These are phyloP conservation scores for Eleusine coracana DNA, from an alignment of 176 grass and related monocot species.

Conservation along the genomic window DNA sequence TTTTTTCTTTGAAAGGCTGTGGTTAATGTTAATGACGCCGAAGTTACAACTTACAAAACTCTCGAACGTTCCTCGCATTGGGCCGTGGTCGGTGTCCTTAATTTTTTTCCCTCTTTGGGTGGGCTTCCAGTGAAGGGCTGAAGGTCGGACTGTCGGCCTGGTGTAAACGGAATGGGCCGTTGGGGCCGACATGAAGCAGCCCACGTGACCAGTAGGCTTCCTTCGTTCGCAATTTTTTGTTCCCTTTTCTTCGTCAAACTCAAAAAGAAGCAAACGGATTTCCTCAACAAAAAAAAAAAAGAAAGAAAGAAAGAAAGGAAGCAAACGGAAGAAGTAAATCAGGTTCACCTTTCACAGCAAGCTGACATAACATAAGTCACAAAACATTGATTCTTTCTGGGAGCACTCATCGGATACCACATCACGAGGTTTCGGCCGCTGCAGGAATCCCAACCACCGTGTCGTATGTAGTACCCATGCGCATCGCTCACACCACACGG, in stretches of 20 bases:
- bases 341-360: not conserved
- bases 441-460: conserved; percentile 21
- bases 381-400: no score
- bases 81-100: not conserved
- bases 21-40: no score
- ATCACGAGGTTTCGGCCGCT: conserved; percentile 25
- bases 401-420: not conserved
- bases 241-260: no score
- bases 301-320: no score
- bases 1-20: no score
- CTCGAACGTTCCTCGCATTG: not conserved
- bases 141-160: not conserved
- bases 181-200: not conserved
- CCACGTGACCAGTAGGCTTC: not conserved
- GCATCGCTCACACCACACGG: not conserved
- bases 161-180: not conserved
- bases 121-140: not conserved
- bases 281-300: no score
- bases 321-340: no score
- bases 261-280: no score
- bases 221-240: no score
- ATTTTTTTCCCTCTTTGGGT: not conserved
- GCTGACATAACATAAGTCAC: no score
- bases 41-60: not conserved
- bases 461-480: not conserved